phyloP scores from a whole-genome alignment of 202 grass and related monocot genomes.

The Schoenoplectus tabernaemontani region DNA sequence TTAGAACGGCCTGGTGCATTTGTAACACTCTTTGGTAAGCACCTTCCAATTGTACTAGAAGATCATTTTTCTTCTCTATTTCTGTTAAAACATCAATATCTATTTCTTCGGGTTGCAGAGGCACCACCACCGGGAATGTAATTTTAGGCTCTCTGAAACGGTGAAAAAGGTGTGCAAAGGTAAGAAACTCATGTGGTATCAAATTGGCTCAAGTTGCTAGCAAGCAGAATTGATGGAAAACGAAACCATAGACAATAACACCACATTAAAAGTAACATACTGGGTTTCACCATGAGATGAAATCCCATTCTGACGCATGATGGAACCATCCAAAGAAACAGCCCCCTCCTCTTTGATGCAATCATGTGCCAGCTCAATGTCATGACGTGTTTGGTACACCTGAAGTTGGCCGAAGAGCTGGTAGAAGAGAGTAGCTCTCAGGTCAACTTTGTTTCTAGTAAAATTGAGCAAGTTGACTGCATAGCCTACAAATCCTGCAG shows the following conservation, averaged over 20 bases:
- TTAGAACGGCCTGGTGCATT: background rate
- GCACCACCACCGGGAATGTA: background rate
- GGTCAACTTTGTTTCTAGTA: slow-evolving; percentile 16
- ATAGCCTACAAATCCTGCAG: slow-evolving; percentile 34
- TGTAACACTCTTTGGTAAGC: background rate
- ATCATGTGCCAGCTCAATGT: slow-evolving; percentile 31
- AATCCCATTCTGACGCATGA: slow-evolving; percentile 34
- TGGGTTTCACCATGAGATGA: slow-evolving; percentile 24
- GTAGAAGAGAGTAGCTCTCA: slow-evolving; percentile 53
- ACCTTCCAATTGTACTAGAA: background rate
- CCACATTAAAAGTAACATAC: slow-evolving; percentile 9
- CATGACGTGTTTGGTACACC: slow-evolving; percentile 34
- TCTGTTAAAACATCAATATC: background rate
- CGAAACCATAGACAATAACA: background rate
- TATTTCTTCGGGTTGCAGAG: background rate
- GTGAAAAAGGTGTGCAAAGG: background rate
- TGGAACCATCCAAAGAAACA: slow-evolving; percentile 50
- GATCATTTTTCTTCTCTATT: background rate
- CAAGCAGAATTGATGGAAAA: background rate
- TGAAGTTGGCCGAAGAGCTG: slow-evolving; percentile 40
- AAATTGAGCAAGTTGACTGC: slow-evolving; percentile 49
- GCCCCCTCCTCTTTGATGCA: slow-evolving; percentile 33
- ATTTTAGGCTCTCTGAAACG: background rate
- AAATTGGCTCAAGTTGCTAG: background rate
- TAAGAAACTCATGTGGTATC: background rate